Evolutionary conservation across 2,329 filamentous ascomycete species (phyloP).

Genomic region (Fusarium sp.): DNA sequence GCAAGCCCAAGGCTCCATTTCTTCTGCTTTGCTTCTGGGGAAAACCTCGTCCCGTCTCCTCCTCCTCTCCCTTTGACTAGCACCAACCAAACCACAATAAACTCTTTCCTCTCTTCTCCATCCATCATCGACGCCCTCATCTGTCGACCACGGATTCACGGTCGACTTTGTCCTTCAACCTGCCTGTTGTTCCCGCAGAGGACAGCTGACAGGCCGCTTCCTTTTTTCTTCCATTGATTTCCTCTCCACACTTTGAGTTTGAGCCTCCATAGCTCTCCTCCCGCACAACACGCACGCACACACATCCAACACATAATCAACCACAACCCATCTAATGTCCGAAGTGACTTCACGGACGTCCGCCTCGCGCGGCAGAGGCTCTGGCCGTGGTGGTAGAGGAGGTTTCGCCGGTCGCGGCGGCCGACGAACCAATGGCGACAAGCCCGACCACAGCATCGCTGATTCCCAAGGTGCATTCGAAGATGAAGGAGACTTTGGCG

Average conservation of each 20-base stretch:
- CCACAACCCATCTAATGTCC: constrained; percentile 77
- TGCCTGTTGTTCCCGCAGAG: constrained; percentile 53
- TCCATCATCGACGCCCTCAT: constrained; percentile 46
- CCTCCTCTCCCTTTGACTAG: constrained; percentile 48
- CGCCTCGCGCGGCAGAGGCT: constrained; percentile 89
- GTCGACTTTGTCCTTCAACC: constrained; percentile 48
- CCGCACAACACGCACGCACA: constrained; percentile 38
- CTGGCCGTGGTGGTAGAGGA: constrained; percentile 85
- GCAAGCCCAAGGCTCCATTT: constrained; percentile 41
- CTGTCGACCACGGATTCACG: constrained; percentile 48
- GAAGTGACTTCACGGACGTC: constrained; percentile 89
- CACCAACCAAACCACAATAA: constrained; percentile 36
- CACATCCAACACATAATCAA: constrained; percentile 50
- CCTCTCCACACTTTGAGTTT: constrained; percentile 48
- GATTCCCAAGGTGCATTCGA: constrained; percentile 70
- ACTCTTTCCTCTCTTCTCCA: constrained; percentile 37
- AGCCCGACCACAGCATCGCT: constrained; percentile 65
- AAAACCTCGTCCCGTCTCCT: constrained; percentile 53
- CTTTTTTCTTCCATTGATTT: constrained; percentile 39
- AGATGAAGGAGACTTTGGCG: constrained; percentile 90
- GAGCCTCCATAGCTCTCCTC: constrained; percentile 47
- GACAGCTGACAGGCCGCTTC: constrained; percentile 53
- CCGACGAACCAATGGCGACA: constrained; percentile 81
- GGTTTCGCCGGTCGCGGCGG: constrained; percentile 79
- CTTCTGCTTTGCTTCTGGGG: constrained; percentile 52